Percentiles rank a stretch among this genome's conserved stretches.
phyloP scores from a whole-genome alignment of 345 rosid species.

The Eucalyptus polyanthemos region DNA sequence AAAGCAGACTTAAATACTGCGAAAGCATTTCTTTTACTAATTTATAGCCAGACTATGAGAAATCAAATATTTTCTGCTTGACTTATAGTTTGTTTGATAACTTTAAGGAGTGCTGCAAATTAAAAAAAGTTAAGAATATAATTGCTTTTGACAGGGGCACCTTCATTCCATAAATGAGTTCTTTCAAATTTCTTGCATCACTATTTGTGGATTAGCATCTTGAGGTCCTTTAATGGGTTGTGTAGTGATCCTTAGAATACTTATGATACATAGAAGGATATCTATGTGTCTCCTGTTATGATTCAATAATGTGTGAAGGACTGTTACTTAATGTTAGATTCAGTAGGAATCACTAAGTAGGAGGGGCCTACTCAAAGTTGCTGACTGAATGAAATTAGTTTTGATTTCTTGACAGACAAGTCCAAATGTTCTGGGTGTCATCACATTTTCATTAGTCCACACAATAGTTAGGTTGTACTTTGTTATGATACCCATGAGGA shows the following conservation, averaged over 20 bases:
- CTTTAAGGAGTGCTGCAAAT: not conserved
- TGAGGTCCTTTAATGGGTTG: not conserved
- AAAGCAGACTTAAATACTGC: not conserved
- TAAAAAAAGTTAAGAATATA: not conserved
- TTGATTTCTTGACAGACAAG: not conserved
- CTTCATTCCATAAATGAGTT: not conserved
- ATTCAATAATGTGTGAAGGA: not conserved
- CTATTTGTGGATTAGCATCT: not conserved
- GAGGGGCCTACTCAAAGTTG: not conserved
- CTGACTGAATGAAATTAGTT: not conserved
- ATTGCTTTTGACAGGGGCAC: not conserved
- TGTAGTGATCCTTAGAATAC: not conserved
- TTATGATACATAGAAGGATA: not conserved
- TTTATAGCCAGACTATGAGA: not conserved
- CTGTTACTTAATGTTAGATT: not conserved
- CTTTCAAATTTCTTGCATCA: not conserved
- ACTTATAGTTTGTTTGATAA: not conserved
- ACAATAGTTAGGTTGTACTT: not conserved
- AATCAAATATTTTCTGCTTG: not conserved
- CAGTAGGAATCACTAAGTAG: not conserved
- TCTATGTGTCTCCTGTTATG: not conserved
- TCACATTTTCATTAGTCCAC: not conserved
- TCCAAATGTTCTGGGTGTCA: not conserved
- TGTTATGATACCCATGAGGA: not conserved
- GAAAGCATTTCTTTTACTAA: not conserved